Evolutionary conservation across 805 yeast genomes (phyloP), one percentile per base, ranked within the genome.

Genomic region (Hanseniaspora opuntiae): DNA sequence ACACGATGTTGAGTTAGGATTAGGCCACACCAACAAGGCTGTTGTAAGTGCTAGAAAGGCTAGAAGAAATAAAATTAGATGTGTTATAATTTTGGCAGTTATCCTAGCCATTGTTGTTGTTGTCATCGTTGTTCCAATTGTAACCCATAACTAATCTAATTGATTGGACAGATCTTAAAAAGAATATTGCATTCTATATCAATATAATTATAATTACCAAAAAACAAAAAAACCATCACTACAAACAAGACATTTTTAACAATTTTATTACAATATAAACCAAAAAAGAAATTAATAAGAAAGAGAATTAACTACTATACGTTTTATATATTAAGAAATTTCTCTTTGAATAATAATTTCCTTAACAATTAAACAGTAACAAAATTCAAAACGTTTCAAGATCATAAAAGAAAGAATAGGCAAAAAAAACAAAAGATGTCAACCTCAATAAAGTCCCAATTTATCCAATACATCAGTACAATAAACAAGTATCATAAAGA

Each of bases 21-120:
- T 88, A 39, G 95, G 93, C 22, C 95, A 93, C 68, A 88, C 95
- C 49, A 79, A 83, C 64, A 82, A 84, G 68, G 98, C 98, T 22
- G 88, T 86, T 56, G 80, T 77, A 59, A 78, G 80, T 66, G 97
- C 97, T 52, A 80, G 82, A 68, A 82, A 84, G 64, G 94, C 95
- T 53, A 82, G 98, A 74, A 86, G 73, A 68, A 87, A 87, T 82
- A 88, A 79, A 74, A 78, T 86, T 74, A 85, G 93, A 81, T 84
- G 95, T 66, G 74, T 78, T 64, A 71, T 82, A 70, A 81, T 86
- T 65, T 65, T 74, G 61, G 69, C 77, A 58, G 62, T 81, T 52
- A 74, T 84, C 59, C 66, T 83, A 55, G 72, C 77, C 58, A 78
- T 84, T 56, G 72, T 86, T 62, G 82, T 84, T 42, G 79, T 81